phyloP scores from a whole-genome alignment of 2,329 filamentous ascomycete species.

The Cercospora janseana region DNA sequence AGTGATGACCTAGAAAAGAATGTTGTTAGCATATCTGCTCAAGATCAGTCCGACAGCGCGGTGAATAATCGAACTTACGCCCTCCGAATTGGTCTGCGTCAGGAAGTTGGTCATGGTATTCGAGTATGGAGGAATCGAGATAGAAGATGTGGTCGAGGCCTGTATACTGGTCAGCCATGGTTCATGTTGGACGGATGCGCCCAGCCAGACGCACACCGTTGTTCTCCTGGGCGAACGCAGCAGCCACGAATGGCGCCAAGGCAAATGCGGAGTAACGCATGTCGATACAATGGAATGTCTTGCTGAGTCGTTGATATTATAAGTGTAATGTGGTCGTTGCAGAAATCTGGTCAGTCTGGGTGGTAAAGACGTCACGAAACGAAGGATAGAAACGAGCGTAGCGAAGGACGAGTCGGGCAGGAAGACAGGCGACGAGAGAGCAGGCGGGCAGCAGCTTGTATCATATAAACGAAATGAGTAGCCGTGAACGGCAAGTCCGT shows the following conservation, averaged over 20 bases:
- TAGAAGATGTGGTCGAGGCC: constrained; percentile 10
- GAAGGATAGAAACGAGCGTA: constrained; percentile 1
- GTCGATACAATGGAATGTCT: constrained; percentile 31
- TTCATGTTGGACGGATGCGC: background rate
- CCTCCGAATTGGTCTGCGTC: constrained; percentile 49
- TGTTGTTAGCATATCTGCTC: background rate
- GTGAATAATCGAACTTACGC: no score
- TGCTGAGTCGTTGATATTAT: background rate
- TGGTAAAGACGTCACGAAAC: constrained; percentile 10
- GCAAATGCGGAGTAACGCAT: constrained; percentile 51
- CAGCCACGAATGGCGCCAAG: constrained; percentile 44
- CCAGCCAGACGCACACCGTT: constrained; percentile 40
- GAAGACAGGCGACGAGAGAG: constrained; percentile 1
- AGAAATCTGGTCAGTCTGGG: background rate
- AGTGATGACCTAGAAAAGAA: constrained; percentile 42
- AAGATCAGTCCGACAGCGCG: background rate
- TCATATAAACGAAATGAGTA: constrained; percentile 8
- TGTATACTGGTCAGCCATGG: background rate
- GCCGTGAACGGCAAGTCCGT: background rate
- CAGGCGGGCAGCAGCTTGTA: background rate
- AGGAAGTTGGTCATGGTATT: constrained; percentile 48
- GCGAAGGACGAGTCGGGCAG: constrained; percentile 4
- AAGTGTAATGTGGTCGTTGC: background rate
- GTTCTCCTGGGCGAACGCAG: constrained; percentile 42
- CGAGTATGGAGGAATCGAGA: constrained; percentile 32